Percentiles rank a stretch among this genome's conserved stretches.
phyloP scores from a whole-genome alignment of 192 early-diverging fungal species.

The Obelidium mucronatum region DNA sequence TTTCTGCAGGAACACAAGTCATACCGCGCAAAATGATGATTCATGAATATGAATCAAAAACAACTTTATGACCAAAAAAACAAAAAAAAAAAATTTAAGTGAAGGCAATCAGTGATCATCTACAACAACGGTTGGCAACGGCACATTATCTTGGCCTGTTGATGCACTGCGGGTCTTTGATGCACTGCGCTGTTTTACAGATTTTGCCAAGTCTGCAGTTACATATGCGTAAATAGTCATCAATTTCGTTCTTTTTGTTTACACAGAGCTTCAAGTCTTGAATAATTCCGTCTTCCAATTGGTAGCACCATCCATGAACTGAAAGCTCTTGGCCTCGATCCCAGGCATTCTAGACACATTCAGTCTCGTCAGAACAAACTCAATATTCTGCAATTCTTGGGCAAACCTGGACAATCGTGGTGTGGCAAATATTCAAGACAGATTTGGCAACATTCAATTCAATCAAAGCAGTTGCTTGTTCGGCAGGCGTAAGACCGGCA shows the following conservation, averaged over 20 bases:
- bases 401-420: conserved; percentile 87
- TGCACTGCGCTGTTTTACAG: neutral
- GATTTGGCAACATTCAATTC: conserved; percentile 81
- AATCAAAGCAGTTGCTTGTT: conserved; percentile 43
- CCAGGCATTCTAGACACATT: conserved; percentile 88
- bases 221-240: conserved; percentile 8
- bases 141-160: neutral
- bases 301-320: conserved; percentile 58
- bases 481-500: neutral
- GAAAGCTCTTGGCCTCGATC: conserved; percentile 70
- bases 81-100: no score
- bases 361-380: no score
- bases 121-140: neutral
- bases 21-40: no score
- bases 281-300: conserved; percentile 44
- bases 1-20: no score
- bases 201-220: neutral
- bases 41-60: no score
- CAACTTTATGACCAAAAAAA: no score
- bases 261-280: conserved; percentile 9
- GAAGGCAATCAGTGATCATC: no score
- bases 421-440: conserved; percentile 76
- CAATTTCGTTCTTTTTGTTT: conserved; percentile 13
- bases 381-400: no score
- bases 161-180: neutral